Evolutionary conservation across 2,329 filamentous ascomycete genomes (phyloP), one percentile per base, ranked within the genome.

Genomic region (Talaromyces piceae): DNA sequence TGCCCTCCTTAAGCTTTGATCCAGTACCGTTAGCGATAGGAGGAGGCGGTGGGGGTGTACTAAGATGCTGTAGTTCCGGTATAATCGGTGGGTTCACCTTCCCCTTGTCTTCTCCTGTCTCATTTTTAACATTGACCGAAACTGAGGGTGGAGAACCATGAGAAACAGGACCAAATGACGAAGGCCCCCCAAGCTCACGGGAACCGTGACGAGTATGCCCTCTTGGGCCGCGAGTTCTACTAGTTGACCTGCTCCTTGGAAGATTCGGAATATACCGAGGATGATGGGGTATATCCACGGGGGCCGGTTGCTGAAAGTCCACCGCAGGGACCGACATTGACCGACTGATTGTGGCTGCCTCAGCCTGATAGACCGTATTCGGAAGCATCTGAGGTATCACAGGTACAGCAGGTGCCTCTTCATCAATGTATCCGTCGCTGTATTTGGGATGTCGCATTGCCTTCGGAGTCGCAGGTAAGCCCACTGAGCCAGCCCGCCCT

Each of bases 391-490:
- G 64, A 0, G 83, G 82, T 26, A 82, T 74, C 51, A 77, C 72
- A 26, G 79, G 75, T 9, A 81, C 73, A n/a, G 75, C 73, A 22
- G 79, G 79, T 22, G 76, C 72, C 27, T 67, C 65, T 13, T 77
- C 73, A 28, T 72, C 67, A 41, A 75, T 71, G 28, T 59, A 54
- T 46, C 62, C 62, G 41, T 59, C 61, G 65, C 78, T 77, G 58
- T 91, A 83, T 41, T 88, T 82, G 1, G 81, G 80, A 64, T 94
- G 82, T 18, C 87, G 82, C 90, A 96, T 95, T 1, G 90, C 90
- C 71, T 88, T 84, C 26, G 91, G 91, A 1, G 91, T 96, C 2
- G 90, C 88, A 12, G 91, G 90, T n/a, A 95, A 78, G 0, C 90
- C 91, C 47, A 91, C 78, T 5, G 80, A 77, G 1, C 62, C 63